Evolutionary conservation across 352 stramenopile species (phyloP).

Genomic region (Pythium myriotylum): DNA sequence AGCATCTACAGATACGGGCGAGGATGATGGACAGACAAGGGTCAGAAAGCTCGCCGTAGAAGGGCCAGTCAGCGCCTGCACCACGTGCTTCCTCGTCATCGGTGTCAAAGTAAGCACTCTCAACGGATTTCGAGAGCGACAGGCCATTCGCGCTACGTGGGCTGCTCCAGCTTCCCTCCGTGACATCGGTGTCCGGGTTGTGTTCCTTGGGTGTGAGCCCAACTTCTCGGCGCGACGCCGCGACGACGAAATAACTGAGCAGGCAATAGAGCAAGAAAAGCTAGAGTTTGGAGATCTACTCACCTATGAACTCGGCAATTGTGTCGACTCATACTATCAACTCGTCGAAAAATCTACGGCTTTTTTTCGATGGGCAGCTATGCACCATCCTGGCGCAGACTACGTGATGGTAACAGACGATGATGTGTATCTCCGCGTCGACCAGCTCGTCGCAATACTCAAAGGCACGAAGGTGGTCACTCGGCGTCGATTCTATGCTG

Average conservation of each 20-base stretch:
- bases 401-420: conserved; percentile 60
- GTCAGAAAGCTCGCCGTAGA: too few species aligned
- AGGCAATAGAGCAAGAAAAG: conserved; percentile 33
- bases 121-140: conserved; percentile 30
- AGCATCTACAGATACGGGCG: too few species aligned
- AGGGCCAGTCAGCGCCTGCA: too few species aligned
- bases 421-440: conserved; percentile 38
- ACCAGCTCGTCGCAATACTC: conserved; percentile 3
- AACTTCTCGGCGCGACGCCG: conserved; percentile 1
- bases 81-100: conserved; percentile 47
- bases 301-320: conserved; percentile 45
- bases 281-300: conserved; percentile 46
- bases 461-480: background rate
- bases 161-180: too few species aligned
- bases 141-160: conserved; percentile 41
- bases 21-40: too few species aligned
- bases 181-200: conserved; percentile 19
- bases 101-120: conserved; percentile 49
- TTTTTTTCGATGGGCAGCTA: conserved; percentile 31
- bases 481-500: conserved; percentile 26
- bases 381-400: conserved; percentile 9
- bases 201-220: conserved; percentile 46
- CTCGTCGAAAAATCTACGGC: conserved; percentile 50
- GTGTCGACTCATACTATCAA: conserved; percentile 49
- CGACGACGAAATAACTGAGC: background rate